Conservation (phyloP, 1,284 basidiomycete species). For the Ustilago bromivora region DNA sequence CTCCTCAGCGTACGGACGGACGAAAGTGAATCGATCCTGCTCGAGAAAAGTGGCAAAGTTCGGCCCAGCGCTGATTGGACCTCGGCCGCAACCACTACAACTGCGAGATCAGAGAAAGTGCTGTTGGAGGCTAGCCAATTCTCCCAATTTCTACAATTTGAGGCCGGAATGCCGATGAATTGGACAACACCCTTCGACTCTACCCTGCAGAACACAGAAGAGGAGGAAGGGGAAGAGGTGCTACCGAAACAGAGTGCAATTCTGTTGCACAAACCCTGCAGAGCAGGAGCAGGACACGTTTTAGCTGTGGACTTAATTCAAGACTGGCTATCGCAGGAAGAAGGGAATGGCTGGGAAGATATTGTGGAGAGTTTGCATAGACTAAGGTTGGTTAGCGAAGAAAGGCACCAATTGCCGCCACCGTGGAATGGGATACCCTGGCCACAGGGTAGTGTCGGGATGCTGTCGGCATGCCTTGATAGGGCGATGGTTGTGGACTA, state of each 20-base stretch:
- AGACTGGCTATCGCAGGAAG: not conserved
- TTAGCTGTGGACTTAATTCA: constrained; percentile 25
- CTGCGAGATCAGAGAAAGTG: constrained; percentile 15
- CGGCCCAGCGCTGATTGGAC: constrained; percentile 18
- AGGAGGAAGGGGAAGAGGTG: constrained; percentile 4
- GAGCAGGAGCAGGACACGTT: constrained; percentile 6
- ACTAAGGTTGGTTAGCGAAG: constrained; percentile 36
- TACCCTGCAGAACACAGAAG: not conserved
- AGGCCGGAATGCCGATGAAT: constrained; percentile 19
- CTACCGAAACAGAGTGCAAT: constrained; percentile 12
- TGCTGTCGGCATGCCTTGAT: constrained; percentile 13
- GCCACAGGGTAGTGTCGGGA: constrained; percentile 28
- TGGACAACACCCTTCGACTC: constrained; percentile 30
- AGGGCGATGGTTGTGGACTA: constrained; percentile 14
- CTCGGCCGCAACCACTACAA: constrained; percentile 9
- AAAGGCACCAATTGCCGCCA: constrained; percentile 25
- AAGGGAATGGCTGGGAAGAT: constrained; percentile 2
- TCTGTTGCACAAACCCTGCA: constrained; percentile 19
- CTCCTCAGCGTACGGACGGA: constrained; percentile 39
- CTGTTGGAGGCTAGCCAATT: constrained; percentile 34
- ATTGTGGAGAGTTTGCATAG: constrained; percentile 27
- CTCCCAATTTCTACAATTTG: constrained; percentile 31
- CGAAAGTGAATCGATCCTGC: constrained; percentile 18
- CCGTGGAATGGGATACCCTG: constrained; percentile 28
- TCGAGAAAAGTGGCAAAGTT: constrained; percentile 10